phyloP scores from a whole-genome alignment of 2,329 filamentous ascomycete genomes.

The Neocatenulostroma microsporum region DNA sequence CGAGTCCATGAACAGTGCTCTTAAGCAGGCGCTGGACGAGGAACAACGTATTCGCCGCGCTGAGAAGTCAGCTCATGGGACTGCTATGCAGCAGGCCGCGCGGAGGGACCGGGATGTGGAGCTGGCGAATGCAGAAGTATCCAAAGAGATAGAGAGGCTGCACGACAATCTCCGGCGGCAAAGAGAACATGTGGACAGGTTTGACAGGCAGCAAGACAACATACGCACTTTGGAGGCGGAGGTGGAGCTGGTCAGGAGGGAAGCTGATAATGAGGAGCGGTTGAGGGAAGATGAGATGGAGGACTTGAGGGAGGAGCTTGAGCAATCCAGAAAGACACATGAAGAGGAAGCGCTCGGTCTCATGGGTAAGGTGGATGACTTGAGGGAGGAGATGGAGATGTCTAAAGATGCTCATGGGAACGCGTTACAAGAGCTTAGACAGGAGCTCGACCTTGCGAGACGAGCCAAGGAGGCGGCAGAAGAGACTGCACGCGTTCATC shows the following conservation, averaged over 20 bases:
- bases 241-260: slow-evolving; percentile 15
- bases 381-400: slow-evolving; percentile 7
- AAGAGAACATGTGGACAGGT: background rate
- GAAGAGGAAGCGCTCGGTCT: too few relatives aligned
- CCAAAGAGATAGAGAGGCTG: slow-evolving; percentile 18
- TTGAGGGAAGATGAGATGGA: slow-evolving; percentile 15
- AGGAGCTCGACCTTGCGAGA: slow-evolving; percentile 18
- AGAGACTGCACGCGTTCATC: slow-evolving; percentile 13
- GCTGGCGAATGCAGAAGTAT: slow-evolving; percentile 15
- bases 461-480: slow-evolving; percentile 17
- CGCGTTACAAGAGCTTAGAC: slow-evolving; percentile 11
- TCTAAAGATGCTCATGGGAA: background rate
- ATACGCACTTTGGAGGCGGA: slow-evolving; percentile 11
- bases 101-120: slow-evolving; percentile 17
- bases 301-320: slow-evolving; percentile 16
- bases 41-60: slow-evolving; percentile 18
- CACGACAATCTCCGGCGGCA: slow-evolving; percentile 5
- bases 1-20: slow-evolving; percentile 20
- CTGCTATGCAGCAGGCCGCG: slow-evolving; percentile 17
- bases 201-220: too few relatives aligned
- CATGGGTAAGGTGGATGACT: slow-evolving; percentile 13
- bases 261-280: slow-evolving; percentile 12
- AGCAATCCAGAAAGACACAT: slow-evolving; percentile 13
- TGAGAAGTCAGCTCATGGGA: slow-evolving; percentile 15
- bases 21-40: slow-evolving; percentile 20